Evolutionary conservation across 2,329 filamentous ascomycete genomes (phyloP).

Genomic region (Monilinia fructicola): DNA sequence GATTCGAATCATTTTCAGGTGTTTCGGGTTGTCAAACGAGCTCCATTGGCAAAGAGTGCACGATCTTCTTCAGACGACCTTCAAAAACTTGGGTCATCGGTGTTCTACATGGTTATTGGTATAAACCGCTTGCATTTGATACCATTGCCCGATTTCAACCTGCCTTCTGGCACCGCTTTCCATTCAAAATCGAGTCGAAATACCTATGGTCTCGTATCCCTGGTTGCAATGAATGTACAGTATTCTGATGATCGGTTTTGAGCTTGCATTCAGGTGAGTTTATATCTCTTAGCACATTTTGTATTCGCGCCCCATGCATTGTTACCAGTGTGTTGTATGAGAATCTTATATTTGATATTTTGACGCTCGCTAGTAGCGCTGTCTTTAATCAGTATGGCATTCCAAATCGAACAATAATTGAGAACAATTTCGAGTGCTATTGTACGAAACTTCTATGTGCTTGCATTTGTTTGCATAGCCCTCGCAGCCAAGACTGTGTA

Average conservation of each 20-base stretch:
- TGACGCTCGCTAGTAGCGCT: not conserved
- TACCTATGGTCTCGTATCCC: slow-evolving; percentile 62
- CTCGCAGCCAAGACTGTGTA: not conserved
- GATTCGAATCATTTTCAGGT: slow-evolving; percentile 66
- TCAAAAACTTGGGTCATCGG: slow-evolving; percentile 61
- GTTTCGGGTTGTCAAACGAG: slow-evolving; percentile 66
- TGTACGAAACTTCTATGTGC: not conserved
- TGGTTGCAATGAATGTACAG: slow-evolving; percentile 59
- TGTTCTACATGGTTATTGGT: slow-evolving; percentile 68
- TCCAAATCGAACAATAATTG: too few relatives aligned
- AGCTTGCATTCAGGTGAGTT: slow-evolving; percentile 56
- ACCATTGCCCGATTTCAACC: slow-evolving; percentile 58
- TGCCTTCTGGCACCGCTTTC: slow-evolving; percentile 45
- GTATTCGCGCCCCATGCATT: not conserved
- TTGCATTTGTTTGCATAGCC: not conserved
- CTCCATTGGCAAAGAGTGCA: slow-evolving; percentile 52
- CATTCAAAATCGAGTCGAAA: slow-evolving; percentile 48
- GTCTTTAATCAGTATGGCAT: not conserved
- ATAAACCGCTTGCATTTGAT: slow-evolving; percentile 69
- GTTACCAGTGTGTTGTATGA: not conserved
- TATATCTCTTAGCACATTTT: not conserved
- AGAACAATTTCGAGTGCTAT: not conserved
- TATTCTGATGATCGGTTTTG: slow-evolving; percentile 65
- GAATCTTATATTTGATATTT: not conserved
- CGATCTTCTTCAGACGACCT: slow-evolving; percentile 65